Evolutionary conservation across 2,329 filamentous ascomycete species (phyloP).

Genomic region (Sclerotinia minor): DNA sequence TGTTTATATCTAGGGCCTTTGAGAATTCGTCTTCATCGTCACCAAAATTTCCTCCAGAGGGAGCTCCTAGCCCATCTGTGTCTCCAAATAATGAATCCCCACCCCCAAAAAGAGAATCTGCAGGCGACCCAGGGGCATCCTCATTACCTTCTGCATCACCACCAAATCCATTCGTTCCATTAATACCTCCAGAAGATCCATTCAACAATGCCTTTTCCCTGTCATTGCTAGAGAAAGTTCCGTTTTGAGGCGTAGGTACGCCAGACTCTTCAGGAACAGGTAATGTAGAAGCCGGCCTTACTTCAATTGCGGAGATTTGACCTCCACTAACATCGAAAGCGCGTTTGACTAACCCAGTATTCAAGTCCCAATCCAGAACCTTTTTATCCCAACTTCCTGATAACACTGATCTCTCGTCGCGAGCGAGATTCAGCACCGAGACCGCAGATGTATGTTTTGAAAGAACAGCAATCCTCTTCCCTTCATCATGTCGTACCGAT

Average conservation of each 20-base stretch:
- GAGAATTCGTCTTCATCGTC: slow-evolving; percentile 86
- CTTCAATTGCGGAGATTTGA: slow-evolving; percentile 86
- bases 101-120: slow-evolving; percentile 73
- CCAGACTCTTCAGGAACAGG: slow-evolving; percentile 73
- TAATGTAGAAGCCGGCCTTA: slow-evolving; percentile 72
- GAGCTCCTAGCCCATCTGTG: slow-evolving; percentile 55
- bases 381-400: slow-evolving; percentile 97
- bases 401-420: slow-evolving; percentile 82
- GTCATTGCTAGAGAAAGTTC: slow-evolving; percentile 78
- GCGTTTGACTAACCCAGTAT: slow-evolving; percentile 75
- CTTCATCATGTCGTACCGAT: slow-evolving; percentile 90
- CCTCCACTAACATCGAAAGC: slow-evolving; percentile 75
- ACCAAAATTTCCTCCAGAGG: slow-evolving; percentile 63
- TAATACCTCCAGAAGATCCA: slow-evolving; percentile 48
- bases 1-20: slow-evolving; percentile 61
- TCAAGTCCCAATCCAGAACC: slow-evolving; percentile 91
- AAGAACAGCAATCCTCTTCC: slow-evolving; percentile 80
- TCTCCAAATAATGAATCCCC: slow-evolving; percentile 92
- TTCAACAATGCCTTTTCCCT: slow-evolving; percentile 57
- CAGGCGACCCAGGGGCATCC: slow-evolving; percentile 63
- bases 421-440: slow-evolving; percentile 76
- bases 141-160: slow-evolving; percentile 49
- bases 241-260: slow-evolving; percentile 58
- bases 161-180: slow-evolving; percentile 43
- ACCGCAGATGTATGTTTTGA: slow-evolving; percentile 88